phyloP scores from a whole-genome alignment of 345 rosid genomes.

The Salix brachista region DNA sequence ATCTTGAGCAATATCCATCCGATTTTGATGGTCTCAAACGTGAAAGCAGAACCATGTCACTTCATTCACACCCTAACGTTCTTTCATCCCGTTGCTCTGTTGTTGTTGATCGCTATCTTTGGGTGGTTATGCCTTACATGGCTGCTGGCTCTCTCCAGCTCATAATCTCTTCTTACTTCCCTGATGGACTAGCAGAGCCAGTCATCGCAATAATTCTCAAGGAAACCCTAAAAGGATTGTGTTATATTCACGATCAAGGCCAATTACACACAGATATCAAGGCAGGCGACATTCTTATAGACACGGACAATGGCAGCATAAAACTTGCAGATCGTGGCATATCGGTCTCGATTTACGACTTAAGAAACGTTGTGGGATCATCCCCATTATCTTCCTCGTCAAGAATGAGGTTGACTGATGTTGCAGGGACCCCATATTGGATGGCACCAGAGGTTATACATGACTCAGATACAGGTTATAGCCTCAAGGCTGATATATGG shows the following conservation, averaged over 20 bases:
- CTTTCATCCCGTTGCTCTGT: constrained; percentile 76
- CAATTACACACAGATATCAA: constrained; percentile 42
- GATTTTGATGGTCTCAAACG: constrained; percentile 64
- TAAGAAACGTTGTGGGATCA: constrained; percentile 15
- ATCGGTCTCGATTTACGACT: constrained; percentile 70
- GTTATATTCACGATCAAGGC: constrained; percentile 79
- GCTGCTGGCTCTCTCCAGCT: constrained; percentile 77
- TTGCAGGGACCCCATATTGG: constrained; percentile 90
- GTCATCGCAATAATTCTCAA: constrained; percentile 65
- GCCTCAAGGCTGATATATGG: constrained; percentile 89
- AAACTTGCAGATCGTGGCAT: constrained; percentile 86
- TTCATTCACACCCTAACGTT: constrained; percentile 78
- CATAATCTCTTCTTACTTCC: constrained; percentile 61
- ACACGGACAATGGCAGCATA: constrained; percentile 46
- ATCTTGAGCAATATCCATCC: constrained; percentile 53
- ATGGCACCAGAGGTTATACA: constrained; percentile 97
- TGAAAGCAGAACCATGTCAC: constrained; percentile 73
- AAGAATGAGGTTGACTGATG: constrained; percentile 48
- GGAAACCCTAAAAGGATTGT: constrained; percentile 62
- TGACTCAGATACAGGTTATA: constrained; percentile 67
- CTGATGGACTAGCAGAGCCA: constrained; percentile 63
- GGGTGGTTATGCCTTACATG: constrained; percentile 98
- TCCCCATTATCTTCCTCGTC: constrained; percentile 25
- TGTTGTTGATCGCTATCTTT: constrained; percentile 61
- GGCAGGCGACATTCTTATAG: constrained; percentile 71